Conservation (phyloP, 2,329 filamentous ascomycete genomes). For the Corinectria fuckeliana region DNA sequence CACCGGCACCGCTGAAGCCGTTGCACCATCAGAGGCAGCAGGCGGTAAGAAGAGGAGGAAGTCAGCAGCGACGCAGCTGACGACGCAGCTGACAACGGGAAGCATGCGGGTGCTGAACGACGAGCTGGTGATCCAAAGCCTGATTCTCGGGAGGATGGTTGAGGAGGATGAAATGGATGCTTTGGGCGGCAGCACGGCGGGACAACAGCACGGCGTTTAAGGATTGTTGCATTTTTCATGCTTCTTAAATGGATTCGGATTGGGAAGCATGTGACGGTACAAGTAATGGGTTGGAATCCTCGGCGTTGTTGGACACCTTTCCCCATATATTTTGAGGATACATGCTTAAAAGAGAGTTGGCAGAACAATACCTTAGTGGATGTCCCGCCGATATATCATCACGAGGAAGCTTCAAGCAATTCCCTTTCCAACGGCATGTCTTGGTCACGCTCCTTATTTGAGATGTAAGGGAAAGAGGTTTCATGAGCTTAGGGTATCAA, state of each 20-base stretch:
- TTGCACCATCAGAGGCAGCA: conserved; percentile 42
- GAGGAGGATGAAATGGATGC: conserved; percentile 60
- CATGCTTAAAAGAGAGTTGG: not conserved
- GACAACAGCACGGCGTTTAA: conserved; percentile 25
- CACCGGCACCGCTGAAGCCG: conserved; percentile 57
- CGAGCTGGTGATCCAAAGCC: conserved; percentile 89
- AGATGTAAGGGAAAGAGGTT: not conserved
- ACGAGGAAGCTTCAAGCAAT: not conserved
- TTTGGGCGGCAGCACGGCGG: conserved; percentile 21
- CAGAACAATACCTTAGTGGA: not conserved
- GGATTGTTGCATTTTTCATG: conserved; percentile 16
- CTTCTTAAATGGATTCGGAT: not conserved
- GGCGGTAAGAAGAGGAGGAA: conserved; percentile 51
- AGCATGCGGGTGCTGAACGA: conserved; percentile 75
- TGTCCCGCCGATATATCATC: not conserved
- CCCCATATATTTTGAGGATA: not conserved
- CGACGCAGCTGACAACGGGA: conserved; percentile 45
- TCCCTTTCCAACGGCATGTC: too few relatives aligned
- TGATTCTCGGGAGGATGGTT: conserved; percentile 83
- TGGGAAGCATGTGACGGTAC: not conserved
- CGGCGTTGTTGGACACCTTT: conserved; percentile 12
- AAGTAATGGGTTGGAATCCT: not conserved
- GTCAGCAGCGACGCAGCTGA: conserved; percentile 32
- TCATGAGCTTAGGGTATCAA: too few relatives aligned
- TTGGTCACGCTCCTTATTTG: not conserved